Conservation (phyloP, 495 filamentous ascomycete genomes). For the Xylaria acuta region DNA sequence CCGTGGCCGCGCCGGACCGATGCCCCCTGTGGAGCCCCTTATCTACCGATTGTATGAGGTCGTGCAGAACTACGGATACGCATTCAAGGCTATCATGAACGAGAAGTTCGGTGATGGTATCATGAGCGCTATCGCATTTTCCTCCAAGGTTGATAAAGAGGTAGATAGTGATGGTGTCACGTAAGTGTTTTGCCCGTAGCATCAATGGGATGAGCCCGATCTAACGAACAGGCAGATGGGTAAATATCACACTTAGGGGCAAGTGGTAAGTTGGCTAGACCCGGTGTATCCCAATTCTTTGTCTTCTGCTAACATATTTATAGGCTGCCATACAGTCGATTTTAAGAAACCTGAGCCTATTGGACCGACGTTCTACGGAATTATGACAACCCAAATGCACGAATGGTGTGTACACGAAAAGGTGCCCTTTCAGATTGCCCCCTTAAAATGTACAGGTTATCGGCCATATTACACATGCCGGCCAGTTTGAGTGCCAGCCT, state of each 20-base stretch:
- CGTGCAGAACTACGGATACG: slow-evolving; percentile 97
- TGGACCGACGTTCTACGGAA: background rate
- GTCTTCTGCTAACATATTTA: slow-evolving; percentile 25
- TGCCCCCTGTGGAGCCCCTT: slow-evolving; percentile 93
- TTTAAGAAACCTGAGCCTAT: slow-evolving; percentile 45
- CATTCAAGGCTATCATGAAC: slow-evolving; percentile 95
- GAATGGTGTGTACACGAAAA: background rate
- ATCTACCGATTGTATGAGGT: slow-evolving; percentile 97
- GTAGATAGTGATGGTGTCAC: slow-evolving; percentile 73
- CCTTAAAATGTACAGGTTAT: background rate
- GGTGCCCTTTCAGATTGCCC: background rate
- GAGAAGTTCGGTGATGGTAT: slow-evolving; percentile 99
- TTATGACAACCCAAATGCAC: background rate
- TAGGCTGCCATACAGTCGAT: slow-evolving; percentile 70
- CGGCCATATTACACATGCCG: background rate
- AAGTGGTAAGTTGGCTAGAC: slow-evolving; percentile 74
- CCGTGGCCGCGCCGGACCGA: slow-evolving; percentile 81
- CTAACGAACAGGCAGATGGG: slow-evolving; percentile 64
- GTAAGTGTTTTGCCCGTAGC: slow-evolving; percentile 28
- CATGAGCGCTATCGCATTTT: slow-evolving; percentile 96
- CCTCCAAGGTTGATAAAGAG: slow-evolving; percentile 95
- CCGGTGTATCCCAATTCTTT: slow-evolving; percentile 30
- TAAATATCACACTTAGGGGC: slow-evolving; percentile 86
- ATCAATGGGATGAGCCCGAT: background rate
- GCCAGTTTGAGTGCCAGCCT: background rate